phyloP scores from a whole-genome alignment of 2,329 filamentous ascomycete genomes.

The Colletotrichum sp. region DNA sequence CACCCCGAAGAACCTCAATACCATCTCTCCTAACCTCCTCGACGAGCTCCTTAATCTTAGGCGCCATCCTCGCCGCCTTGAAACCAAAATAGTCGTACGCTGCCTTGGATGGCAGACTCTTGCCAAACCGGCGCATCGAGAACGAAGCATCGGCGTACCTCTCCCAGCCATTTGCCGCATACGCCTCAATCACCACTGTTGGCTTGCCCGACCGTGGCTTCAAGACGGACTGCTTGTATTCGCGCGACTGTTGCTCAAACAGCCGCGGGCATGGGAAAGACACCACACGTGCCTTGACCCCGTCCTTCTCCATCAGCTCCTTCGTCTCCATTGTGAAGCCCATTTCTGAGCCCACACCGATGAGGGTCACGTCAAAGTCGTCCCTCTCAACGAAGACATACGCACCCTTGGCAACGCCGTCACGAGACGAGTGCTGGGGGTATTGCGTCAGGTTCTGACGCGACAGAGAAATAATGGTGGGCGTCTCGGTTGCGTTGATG shows the following conservation, averaged over 20 bases:
- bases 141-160: conserved; percentile 63
- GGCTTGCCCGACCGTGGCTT: conserved; percentile 45
- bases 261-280: conserved; percentile 51
- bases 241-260: conserved; percentile 45
- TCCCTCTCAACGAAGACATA: conserved; percentile 50
- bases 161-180: conserved; percentile 63
- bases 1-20: conserved; percentile 32
- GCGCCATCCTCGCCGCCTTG: conserved; percentile 46
- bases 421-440: conserved; percentile 50
- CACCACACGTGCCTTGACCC: conserved; percentile 44
- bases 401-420: conserved; percentile 46
- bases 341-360: conserved; percentile 43
- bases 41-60: conserved; percentile 27
- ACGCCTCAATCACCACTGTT: conserved; percentile 62
- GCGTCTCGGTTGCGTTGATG: conserved; percentile 42
- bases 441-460: conserved; percentile 45
- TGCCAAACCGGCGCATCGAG: conserved; percentile 59
- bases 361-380: conserved; percentile 48
- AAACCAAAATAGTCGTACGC: conserved; percentile 61
- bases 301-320: conserved; percentile 41
- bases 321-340: conserved; percentile 36
- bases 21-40: conserved; percentile 32
- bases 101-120: conserved; percentile 57
- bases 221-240: conserved; percentile 50
- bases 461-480: conserved; percentile 54